Evolutionary conservation across 1,139 yeast species (phyloP).

Genomic region (Blastobotrys proliferans): DNA sequence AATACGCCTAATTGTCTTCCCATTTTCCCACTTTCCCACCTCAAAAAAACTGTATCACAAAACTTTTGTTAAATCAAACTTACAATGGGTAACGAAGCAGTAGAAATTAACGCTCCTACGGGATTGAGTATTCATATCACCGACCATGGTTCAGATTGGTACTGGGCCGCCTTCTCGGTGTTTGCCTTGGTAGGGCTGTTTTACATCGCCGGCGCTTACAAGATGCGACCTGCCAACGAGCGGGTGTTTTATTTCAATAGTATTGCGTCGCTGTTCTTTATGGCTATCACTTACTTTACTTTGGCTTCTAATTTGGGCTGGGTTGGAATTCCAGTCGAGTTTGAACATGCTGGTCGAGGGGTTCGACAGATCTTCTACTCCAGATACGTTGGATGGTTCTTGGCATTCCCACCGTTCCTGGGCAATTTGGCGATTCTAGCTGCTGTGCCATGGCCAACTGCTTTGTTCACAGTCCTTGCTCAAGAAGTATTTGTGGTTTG

Average conservation of each 20-base stretch:
- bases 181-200: slow-evolving; percentile 45
- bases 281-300: slow-evolving; percentile 55
- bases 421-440: slow-evolving; percentile 46
- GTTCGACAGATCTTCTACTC: slow-evolving; percentile 63
- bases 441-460: slow-evolving; percentile 39
- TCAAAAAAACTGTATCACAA: background rate
- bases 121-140: slow-evolving; percentile 51
- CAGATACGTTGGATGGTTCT: slow-evolving; percentile 64
- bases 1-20: too few relatives aligned
- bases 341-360: slow-evolving; percentile 48
- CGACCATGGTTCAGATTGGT: slow-evolving; percentile 62
- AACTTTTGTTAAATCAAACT: background rate
- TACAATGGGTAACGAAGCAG: slow-evolving; percentile 45
- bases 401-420: slow-evolving; percentile 54
- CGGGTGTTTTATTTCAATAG: slow-evolving; percentile 47
- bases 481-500: slow-evolving; percentile 51
- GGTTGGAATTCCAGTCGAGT: slow-evolving; percentile 51
- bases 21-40: background rate
- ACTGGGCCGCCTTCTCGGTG: slow-evolving; percentile 60
- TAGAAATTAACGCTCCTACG: slow-evolving; percentile 44
- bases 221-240: slow-evolving; percentile 37
- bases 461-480: slow-evolving; percentile 41
- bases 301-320: slow-evolving; percentile 68
- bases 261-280: slow-evolving; percentile 43
- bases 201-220: slow-evolving; percentile 41